Percentiles rank a stretch among this genome's conserved stretches.
Evolutionary conservation across 495 filamentous ascomycete genomes (phyloP).

Genomic region (Parachaetomium inaequale): DNA sequence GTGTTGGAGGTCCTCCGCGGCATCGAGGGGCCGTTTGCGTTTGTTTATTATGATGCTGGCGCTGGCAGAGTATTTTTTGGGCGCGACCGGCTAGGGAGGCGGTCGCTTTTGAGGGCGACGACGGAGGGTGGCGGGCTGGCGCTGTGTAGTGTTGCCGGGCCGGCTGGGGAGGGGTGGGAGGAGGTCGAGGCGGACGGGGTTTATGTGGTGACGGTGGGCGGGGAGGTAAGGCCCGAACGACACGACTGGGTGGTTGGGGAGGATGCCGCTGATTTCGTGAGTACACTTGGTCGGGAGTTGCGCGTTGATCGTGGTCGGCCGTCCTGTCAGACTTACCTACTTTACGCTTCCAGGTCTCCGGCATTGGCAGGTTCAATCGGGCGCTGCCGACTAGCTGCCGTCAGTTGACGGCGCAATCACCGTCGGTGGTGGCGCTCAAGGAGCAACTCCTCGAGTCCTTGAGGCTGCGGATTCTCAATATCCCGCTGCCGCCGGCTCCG

Average conservation of each 20-base stretch:
- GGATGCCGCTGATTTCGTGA: conserved; percentile 38
- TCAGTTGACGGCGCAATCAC: conserved; percentile 46
- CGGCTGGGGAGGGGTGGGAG: conserved; percentile 57
- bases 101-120: conserved; percentile 65
- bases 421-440: conserved; percentile 55
- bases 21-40: conserved; percentile 84
- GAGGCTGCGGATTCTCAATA: conserved; percentile 58
- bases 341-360: conserved; percentile 48
- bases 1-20: conserved; percentile 54
- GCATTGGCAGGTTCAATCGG: conserved; percentile 61
- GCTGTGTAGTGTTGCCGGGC: conserved; percentile 69
- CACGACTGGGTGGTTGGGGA: conserved; percentile 25
- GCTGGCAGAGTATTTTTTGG: conserved; percentile 66
- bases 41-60: conserved; percentile 75
- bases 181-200: conserved; percentile 84
- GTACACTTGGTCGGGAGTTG: conserved; percentile 17
- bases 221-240: not conserved
- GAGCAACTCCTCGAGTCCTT: conserved; percentile 62
- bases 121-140: conserved; percentile 50
- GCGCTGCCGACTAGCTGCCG: conserved; percentile 38
- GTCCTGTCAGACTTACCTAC: conserved; percentile 42
- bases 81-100: conserved; percentile 78
- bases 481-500: conserved; percentile 55
- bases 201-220: conserved; percentile 56
- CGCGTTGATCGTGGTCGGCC: conserved; percentile 11